phyloP scores from a whole-genome alignment of 495 filamentous ascomycete species.

The Elaphomyces granulatus region DNA sequence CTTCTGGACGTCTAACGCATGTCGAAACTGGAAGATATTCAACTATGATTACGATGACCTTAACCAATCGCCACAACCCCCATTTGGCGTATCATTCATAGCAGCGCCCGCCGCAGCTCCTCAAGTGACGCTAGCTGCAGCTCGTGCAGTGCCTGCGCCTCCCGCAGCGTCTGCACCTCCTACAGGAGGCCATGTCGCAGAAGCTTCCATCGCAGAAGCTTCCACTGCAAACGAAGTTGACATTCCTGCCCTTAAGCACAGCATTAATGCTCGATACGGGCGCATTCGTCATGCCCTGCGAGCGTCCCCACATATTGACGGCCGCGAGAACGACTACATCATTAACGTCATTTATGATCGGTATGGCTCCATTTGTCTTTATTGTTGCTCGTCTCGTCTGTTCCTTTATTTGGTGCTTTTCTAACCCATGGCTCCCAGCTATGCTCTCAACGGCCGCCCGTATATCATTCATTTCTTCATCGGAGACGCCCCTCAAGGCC shows the following conservation, averaged over 20 bases:
- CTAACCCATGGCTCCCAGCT: background rate
- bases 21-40: background rate
- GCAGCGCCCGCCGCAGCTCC: background rate
- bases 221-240: background rate
- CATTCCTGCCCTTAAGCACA: background rate
- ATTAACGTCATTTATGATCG: background rate
- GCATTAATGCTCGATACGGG: background rate
- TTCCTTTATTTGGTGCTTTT: too few relatives aligned
- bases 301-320: background rate
- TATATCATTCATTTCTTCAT: background rate
- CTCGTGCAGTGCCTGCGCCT: background rate
- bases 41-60: background rate
- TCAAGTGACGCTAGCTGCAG: background rate
- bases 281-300: background rate
- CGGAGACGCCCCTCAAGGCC: background rate
- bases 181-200: background rate
- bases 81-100: background rate
- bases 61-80: background rate
- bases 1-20: slow-evolving; percentile 24
- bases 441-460: background rate
- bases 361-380: background rate
- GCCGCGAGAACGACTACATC: background rate
- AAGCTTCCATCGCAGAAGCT: background rate
- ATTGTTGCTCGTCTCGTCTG: too few relatives aligned
- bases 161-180: background rate